Conservation (phyloP, 331 rosid genomes). For the Quercus tomentella region DNA sequence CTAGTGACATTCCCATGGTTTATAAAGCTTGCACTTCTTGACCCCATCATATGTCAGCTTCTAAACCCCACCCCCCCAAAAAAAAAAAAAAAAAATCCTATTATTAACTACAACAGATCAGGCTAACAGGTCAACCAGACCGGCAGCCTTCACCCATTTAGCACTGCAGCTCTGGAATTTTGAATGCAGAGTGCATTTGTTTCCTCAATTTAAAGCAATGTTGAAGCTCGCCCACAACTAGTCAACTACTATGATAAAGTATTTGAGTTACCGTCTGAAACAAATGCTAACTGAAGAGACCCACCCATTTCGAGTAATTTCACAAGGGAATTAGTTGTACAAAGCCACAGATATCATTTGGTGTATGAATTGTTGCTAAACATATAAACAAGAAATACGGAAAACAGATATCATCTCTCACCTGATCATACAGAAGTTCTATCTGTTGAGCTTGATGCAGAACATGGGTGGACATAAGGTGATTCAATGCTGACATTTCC, state of each 20-base stretch:
- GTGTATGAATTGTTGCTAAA: no score
- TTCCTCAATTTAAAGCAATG: no score
- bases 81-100: no score
- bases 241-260: background rate
- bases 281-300: background rate
- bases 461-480: constrained; percentile 91
- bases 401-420: constrained; percentile 5
- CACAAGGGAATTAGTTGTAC: background rate
- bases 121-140: no score
- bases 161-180: no score
- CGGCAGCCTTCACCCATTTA: no score
- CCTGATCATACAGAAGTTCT: constrained; percentile 86
- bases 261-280: background rate
- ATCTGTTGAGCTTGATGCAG: constrained; percentile 93
- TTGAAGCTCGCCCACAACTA: background rate
- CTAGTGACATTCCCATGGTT: background rate
- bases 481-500: constrained; percentile 96
- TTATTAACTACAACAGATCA: no score
- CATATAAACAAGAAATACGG: background rate
- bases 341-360: no score
- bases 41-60: no score
- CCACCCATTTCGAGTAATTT: background rate
- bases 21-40: no score
- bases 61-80: no score
- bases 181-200: no score